A percentile compares a stretch with the other conserved stretches of the same genome.
These are phyloP conservation scores for Trypanosomatidae sp. DNA, from an alignment of 208 protist genomes.

Conservation along the genomic window DNA sequence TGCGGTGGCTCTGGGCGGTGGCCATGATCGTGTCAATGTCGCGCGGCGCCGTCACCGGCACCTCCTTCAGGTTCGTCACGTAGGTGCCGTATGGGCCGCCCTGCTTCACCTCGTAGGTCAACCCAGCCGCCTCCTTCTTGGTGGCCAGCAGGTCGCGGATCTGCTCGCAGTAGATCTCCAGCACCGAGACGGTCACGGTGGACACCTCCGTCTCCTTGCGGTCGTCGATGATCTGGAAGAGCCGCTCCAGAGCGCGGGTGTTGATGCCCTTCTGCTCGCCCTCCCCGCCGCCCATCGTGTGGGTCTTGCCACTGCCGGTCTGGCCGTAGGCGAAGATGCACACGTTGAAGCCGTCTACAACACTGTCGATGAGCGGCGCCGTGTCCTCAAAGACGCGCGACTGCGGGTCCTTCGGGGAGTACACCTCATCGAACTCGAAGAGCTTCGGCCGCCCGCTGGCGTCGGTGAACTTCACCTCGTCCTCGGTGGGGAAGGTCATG, in stretches of 20 bases:
- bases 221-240: slow-evolving; percentile 90
- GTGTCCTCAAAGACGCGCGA: slow-evolving; percentile 92
- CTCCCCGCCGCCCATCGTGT: slow-evolving; percentile 85
- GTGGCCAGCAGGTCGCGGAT: slow-evolving; percentile 85
- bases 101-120: slow-evolving; percentile 87
- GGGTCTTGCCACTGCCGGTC: slow-evolving; percentile 92
- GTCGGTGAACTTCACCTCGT: slow-evolving; percentile 85
- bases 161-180: slow-evolving; percentile 93
- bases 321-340: slow-evolving; percentile 95
- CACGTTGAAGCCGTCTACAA: slow-evolving; percentile 94
- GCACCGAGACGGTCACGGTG: slow-evolving; percentile 78
- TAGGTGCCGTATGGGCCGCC: slow-evolving; percentile 89
- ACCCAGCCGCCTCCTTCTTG: slow-evolving; percentile 51
- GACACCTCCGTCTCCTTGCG: slow-evolving; percentile 85
- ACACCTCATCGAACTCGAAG: slow-evolving; percentile 94
- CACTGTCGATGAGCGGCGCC: slow-evolving; percentile 90
- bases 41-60: slow-evolving; percentile 54
- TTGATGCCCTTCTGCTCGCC: slow-evolving; percentile 88
- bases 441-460: slow-evolving; percentile 73
- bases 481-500: slow-evolving; percentile 76
- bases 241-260: slow-evolving; percentile 79
- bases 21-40: slow-evolving; percentile 87
- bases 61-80: slow-evolving; percentile 88
- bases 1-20: slow-evolving; percentile 66
- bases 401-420: slow-evolving; percentile 83